A percentile compares a stretch with the other conserved stretches of the same genome.
These are phyloP conservation scores for Exophiala aquamarina DNA, from an alignment of 2,329 filamentous ascomycete genomes.

Conservation along the genomic window DNA sequence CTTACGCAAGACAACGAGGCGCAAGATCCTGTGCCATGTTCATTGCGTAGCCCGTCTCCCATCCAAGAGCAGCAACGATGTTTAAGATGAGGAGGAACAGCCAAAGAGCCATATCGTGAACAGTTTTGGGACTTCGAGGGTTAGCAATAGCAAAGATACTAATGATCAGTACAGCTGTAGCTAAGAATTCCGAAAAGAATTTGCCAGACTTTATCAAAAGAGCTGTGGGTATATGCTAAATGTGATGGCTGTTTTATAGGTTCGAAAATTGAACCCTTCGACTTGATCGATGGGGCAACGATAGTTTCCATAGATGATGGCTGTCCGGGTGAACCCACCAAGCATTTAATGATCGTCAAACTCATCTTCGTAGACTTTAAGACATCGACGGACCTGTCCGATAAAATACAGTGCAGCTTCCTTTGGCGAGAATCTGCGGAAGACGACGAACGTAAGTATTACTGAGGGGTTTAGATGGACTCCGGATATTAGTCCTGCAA, in stretches of 20 bases:
- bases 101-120: no score
- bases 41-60: conserved; percentile 4
- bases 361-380: no score
- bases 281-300: no score
- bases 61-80: conserved; percentile 1
- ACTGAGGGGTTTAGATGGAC: conserved; percentile 1
- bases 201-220: background rate
- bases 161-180: background rate
- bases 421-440: background rate
- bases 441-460: conserved; percentile 1
- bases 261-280: no score
- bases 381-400: no score
- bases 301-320: no score
- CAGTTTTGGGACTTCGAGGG: no score
- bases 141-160: conserved; percentile 2
- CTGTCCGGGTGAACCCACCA: no score
- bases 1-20: conserved; percentile 6
- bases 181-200: conserved; percentile 2
- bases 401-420: conserved; percentile 4
- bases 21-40: conserved; percentile 3
- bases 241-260: conserved; percentile 2
- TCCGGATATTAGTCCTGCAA: background rate
- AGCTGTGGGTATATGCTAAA: conserved; percentile 5
- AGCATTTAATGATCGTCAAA: no score
- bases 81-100: background rate